A percentile compares a stretch with the other conserved stretches of the same genome.
These are phyloP conservation scores for Botrytis cinerea DNA, from an alignment of 2,329 filamentous ascomycete genomes.

Conservation along the genomic window DNA sequence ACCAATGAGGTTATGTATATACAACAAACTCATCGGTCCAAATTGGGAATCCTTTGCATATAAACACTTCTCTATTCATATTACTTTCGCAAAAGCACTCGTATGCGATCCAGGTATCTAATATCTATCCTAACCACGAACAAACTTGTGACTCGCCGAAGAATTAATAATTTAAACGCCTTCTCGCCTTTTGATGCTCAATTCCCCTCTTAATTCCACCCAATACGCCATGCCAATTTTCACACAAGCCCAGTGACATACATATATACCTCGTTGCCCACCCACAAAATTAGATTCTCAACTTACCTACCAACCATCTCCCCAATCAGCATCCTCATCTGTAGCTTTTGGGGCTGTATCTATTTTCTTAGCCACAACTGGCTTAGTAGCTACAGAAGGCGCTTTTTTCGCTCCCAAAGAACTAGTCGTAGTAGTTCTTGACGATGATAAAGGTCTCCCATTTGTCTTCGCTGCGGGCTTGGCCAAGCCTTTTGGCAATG, in stretches of 20 bases:
- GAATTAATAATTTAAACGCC: background rate
- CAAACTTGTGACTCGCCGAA: no score
- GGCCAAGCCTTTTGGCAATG: constrained; percentile 78
- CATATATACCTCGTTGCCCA: background rate
- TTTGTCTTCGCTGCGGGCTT: constrained; percentile 52
- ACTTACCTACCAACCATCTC: constrained; percentile 58
- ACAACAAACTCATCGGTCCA: background rate
- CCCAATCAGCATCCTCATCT: constrained; percentile 63
- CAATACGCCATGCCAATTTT: constrained; percentile 14
- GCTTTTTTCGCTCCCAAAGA: constrained; percentile 40
- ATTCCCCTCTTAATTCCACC: background rate
- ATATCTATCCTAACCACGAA: constrained; percentile 8
- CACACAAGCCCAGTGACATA: background rate
- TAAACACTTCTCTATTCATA: background rate
- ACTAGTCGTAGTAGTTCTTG: constrained; percentile 44
- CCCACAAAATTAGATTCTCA: background rate
- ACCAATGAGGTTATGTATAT: background rate
- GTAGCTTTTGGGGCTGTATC: constrained; percentile 65
- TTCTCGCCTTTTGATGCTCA: constrained; percentile 13
- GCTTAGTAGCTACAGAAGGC: constrained; percentile 30
- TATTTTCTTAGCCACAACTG: constrained; percentile 60
- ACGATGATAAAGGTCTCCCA: constrained; percentile 40
- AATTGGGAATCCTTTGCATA: background rate
- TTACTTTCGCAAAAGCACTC: background rate
- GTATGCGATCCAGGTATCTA: background rate